Conservation (phyloP, 805 yeast species). For the Pichia gijzeniarum region DNA sequence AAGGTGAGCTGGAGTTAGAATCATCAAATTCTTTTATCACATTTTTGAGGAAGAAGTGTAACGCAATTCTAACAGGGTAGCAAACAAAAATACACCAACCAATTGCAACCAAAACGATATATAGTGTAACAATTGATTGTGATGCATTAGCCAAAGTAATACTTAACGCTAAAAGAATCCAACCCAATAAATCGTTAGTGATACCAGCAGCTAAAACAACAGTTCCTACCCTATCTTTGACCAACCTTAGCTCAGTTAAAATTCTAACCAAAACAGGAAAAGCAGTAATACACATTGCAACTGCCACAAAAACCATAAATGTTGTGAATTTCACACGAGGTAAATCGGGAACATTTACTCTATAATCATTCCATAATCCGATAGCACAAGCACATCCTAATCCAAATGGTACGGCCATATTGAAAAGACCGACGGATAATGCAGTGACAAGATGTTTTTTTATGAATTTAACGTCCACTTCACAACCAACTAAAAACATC, state of each 20-base stretch:
- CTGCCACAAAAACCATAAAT: constrained; percentile 74
- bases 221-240: constrained; percentile 65
- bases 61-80: constrained; percentile 47
- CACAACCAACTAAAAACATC: constrained; percentile 71
- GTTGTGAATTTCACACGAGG: constrained; percentile 55
- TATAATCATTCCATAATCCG: constrained; percentile 57
- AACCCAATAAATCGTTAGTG: constrained; percentile 70
- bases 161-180: constrained; percentile 72
- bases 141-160: constrained; percentile 72
- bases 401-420: constrained; percentile 76
- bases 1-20: constrained; percentile 50
- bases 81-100: constrained; percentile 64
- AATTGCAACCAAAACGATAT: constrained; percentile 55
- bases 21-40: constrained; percentile 41
- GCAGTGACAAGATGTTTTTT: constrained; percentile 57
- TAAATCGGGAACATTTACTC: constrained; percentile 28
- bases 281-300: constrained; percentile 80
- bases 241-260: constrained; percentile 61
- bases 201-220: constrained; percentile 81
- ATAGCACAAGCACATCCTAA: constrained; percentile 66
- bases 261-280: constrained; percentile 81
- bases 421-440: constrained; percentile 57
- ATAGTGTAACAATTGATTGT: constrained; percentile 61
- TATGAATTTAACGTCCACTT: constrained; percentile 65
- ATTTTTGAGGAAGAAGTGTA: constrained; percentile 39